These are phyloP conservation scores for Chlorella sp. DNA, from an alignment of 139 green algal species.

Conservation along the genomic window DNA sequence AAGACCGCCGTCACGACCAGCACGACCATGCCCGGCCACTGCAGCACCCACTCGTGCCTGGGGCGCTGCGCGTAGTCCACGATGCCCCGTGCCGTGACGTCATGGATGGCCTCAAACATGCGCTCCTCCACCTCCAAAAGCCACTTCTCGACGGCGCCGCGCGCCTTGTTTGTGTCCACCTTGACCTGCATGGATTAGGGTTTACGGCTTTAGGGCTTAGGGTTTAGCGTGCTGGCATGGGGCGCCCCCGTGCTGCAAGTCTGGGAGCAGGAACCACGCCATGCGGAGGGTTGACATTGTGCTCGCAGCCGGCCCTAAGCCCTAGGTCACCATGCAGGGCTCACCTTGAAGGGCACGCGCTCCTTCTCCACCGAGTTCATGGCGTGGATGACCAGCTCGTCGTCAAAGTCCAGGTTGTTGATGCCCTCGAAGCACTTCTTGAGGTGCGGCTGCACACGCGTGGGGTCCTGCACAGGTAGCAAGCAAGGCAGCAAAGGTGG, in stretches of 20 bases:
- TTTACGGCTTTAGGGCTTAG: too few species aligned
- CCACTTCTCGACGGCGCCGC: conserved; percentile 76
- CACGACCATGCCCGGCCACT: conserved; percentile 72
- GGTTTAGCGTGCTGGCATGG: too few species aligned
- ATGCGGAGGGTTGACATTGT: neutral
- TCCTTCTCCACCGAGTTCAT: conserved; percentile 73
- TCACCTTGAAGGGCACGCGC: conserved; percentile 46
- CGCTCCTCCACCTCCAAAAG: conserved; percentile 63
- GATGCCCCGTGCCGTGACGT: conserved; percentile 29
- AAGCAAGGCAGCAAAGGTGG: too few species aligned
- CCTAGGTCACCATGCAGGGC: too few species aligned
- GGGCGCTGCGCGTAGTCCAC: conserved; percentile 42
- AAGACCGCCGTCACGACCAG: conserved; percentile 64
- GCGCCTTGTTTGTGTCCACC: conserved; percentile 22
- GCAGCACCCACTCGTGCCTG: conserved; percentile 61
- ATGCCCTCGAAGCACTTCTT: conserved; percentile 74
- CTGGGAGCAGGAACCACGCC: conserved; percentile 29
- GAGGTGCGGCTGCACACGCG: conserved; percentile 42
- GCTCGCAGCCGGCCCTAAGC: too few species aligned
- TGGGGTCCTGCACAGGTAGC: conserved; percentile 61
- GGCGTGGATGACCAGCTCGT: conserved; percentile 54
- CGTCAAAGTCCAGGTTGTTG: conserved; percentile 48
- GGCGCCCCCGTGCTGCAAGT: too few species aligned
- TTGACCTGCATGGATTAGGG: neutral
- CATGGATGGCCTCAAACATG: conserved; percentile 64